These are phyloP conservation scores for Parastagonospora nodorum DNA, from an alignment of 2,329 filamentous ascomycete species.

Conservation along the genomic window DNA sequence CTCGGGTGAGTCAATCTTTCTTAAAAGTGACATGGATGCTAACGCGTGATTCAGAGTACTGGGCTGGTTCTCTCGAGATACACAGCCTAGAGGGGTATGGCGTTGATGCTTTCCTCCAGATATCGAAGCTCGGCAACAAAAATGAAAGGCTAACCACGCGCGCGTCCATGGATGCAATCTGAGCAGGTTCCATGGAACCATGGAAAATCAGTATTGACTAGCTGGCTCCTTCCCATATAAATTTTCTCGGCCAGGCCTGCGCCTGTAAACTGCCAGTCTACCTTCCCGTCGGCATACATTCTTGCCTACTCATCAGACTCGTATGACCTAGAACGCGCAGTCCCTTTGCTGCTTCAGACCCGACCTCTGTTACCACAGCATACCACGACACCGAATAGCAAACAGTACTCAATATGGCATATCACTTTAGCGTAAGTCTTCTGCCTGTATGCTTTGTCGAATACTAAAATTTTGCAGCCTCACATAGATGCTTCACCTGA, in stretches of 20 bases:
- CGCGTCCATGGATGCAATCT: conserved; percentile 58
- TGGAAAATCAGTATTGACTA: background rate
- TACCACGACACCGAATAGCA: background rate
- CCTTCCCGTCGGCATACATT: too few relatives aligned
- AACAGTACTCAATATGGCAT: background rate
- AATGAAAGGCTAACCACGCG: conserved; percentile 82
- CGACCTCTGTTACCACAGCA: too few relatives aligned
- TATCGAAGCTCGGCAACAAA: conserved; percentile 95
- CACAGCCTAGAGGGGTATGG: conserved; percentile 96
- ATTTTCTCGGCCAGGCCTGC: background rate
- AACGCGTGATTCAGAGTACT: conserved; percentile 68
- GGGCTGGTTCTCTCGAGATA: conserved; percentile 89
- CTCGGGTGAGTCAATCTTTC: conserved; percentile 53
- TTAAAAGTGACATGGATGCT: background rate
- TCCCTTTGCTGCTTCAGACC: too few relatives aligned
- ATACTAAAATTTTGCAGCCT: conserved; percentile 7
- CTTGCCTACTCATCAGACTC: too few relatives aligned
- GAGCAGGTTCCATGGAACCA: conserved; percentile 3
- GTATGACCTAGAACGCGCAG: too few relatives aligned
- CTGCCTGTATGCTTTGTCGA: background rate
- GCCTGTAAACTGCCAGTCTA: too few relatives aligned
- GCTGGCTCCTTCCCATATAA: too few relatives aligned
- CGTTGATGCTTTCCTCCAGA: conserved; percentile 93
- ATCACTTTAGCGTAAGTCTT: background rate
- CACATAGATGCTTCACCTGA: background rate